Conservation (phyloP, 768 basidiomycete species). For the Hydnomerulius pinastri region DNA sequence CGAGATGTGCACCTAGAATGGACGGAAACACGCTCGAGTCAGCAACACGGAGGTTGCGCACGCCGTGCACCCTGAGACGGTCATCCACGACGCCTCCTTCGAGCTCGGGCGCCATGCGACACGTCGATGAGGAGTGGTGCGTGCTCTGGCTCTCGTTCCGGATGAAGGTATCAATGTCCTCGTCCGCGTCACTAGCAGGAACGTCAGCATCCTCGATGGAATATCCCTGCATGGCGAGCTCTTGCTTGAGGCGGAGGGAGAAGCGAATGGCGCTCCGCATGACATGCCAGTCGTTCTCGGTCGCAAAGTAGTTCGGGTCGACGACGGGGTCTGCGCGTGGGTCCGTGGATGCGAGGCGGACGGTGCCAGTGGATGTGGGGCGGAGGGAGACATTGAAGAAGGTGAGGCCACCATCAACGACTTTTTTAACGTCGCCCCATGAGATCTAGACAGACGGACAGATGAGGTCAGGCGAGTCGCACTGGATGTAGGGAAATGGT, state of each 20-base stretch:
- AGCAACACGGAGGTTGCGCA: constrained; percentile 40
- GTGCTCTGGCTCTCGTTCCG: constrained; percentile 20
- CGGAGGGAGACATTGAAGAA: neutral
- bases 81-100: constrained; percentile 47
- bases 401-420: neutral
- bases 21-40: constrained; percentile 35
- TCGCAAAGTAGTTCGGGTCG: constrained; percentile 11
- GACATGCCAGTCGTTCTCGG: neutral
- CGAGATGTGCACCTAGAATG: constrained; percentile 32
- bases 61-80: constrained; percentile 46
- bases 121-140: constrained; percentile 39
- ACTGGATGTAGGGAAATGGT: constrained; percentile 8
- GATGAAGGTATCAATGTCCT: neutral
- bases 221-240: neutral
- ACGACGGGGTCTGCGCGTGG: constrained; percentile 17
- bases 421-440: neutral
- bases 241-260: neutral
- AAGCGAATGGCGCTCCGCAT: constrained; percentile 1
- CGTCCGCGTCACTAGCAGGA: neutral
- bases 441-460: neutral
- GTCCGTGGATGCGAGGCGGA: constrained; percentile 22
- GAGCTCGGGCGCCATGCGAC: constrained; percentile 33
- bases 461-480: too few relatives aligned
- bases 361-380: constrained; percentile 16
- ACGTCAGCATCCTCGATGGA: neutral